Evolutionary conservation across 257 asterid genomes (phyloP).

Genomic region (Agastache rugosa): DNA sequence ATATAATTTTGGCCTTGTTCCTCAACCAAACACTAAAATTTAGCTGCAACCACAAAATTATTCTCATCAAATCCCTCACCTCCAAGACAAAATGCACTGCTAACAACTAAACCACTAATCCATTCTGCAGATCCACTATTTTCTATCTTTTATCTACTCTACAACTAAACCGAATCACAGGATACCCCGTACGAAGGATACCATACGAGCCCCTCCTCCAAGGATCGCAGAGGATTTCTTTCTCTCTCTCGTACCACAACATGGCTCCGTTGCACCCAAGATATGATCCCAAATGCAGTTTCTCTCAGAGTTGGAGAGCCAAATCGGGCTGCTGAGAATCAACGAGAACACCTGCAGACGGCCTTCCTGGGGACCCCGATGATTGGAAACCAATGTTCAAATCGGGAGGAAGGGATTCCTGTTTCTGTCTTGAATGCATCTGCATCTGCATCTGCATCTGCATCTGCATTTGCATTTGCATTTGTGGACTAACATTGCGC

Average conservation of each 20-base stretch:
- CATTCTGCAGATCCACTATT: conserved; percentile 26
- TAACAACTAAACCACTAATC: not conserved
- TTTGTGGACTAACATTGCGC: conserved; percentile 59
- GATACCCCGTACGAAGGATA: not conserved
- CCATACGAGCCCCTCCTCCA: not conserved
- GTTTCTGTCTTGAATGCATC: conserved; percentile 68
- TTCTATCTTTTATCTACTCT: conserved; percentile 37
- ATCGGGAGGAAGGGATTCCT: conserved; percentile 85
- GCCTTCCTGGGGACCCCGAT: conserved; percentile 84
- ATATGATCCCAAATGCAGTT: not conserved
- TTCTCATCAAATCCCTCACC: conserved; percentile 16
- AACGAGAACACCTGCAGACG: conserved; percentile 69
- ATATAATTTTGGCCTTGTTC: not conserved
- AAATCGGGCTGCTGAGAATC: conserved; percentile 99
- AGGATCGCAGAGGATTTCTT: not conserved
- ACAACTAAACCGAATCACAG: conserved; percentile 19
- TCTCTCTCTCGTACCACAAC: not conserved
- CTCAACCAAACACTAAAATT: not conserved
- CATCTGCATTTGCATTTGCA: conserved; percentile 36
- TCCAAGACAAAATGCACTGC: conserved; percentile 16
- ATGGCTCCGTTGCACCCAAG: not conserved
- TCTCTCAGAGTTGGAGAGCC: conserved; percentile 83
- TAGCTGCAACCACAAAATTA: conserved; percentile 35
- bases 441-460: conserved; percentile 31
- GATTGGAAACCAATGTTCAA: conserved; percentile 85